phyloP scores from a whole-genome alignment of 306 rosid genomes.

The Rubus idaeus region DNA sequence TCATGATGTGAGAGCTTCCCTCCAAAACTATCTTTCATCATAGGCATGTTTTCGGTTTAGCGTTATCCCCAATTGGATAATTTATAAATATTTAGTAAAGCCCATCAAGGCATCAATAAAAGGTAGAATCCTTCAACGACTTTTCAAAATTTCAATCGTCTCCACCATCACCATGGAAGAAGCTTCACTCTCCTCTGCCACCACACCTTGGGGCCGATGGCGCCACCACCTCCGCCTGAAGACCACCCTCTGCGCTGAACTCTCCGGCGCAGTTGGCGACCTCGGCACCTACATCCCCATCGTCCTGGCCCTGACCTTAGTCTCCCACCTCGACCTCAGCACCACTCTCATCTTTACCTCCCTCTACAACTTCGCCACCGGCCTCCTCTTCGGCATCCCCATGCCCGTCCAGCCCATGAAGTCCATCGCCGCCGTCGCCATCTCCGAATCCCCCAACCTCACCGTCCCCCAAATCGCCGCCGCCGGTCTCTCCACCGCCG shows the following conservation, averaged over 20 bases:
- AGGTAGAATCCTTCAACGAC: not conserved
- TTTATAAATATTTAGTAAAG: too few relatives aligned
- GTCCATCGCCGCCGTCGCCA: slow-evolving; percentile 86
- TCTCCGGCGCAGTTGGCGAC: slow-evolving; percentile 86
- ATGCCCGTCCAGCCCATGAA: slow-evolving; percentile 98
- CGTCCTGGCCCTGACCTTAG: slow-evolving; percentile 58
- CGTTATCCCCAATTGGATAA: too few relatives aligned
- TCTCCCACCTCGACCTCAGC: slow-evolving; percentile 58
- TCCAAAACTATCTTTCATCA: too few relatives aligned
- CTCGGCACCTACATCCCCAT: slow-evolving; percentile 83
- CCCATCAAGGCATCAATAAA: too few relatives aligned
- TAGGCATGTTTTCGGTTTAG: too few relatives aligned
- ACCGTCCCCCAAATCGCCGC: slow-evolving; percentile 70
- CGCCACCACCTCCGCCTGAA: slow-evolving; percentile 44
- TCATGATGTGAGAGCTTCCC: too few relatives aligned
- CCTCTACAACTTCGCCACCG: slow-evolving; percentile 74
- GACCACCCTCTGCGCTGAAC: slow-evolving; percentile 47
- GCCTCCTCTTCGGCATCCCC: slow-evolving; percentile 75
- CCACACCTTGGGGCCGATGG: slow-evolving; percentile 12
- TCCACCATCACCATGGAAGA: slow-evolving; percentile 14
- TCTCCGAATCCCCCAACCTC: slow-evolving; percentile 64
- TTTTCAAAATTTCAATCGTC: not conserved
- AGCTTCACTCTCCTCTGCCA: slow-evolving; percentile 10
- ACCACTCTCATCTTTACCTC: slow-evolving; percentile 72
- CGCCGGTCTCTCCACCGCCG: slow-evolving; percentile 78